Base-by-base conservation (phyloP, 2,329 filamentous ascomycete species). In the Scytalidium lignicola region DNA sequence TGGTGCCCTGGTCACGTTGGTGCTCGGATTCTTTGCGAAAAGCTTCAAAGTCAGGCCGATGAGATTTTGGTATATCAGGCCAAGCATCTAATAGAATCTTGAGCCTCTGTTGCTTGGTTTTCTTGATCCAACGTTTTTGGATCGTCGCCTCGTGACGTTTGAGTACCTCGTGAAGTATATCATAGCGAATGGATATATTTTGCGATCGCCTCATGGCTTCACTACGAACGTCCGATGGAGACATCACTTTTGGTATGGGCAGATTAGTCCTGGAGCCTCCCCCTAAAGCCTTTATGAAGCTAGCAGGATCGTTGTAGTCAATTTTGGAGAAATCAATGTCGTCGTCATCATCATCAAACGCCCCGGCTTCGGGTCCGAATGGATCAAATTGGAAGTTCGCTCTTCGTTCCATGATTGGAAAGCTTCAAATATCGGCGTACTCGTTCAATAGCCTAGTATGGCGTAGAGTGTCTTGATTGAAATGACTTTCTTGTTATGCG, bases 51-150 rank as follows among this genome's bases (percentile, higher is more conserved):
- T 83, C 79, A 0, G 79, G 77, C 0, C 75, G 74, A 58, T 82
- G 78, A 0, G 46, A 55, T 1, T 54, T 42, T 0, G 76, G 56
- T 69, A 83, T 80, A 18, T 65, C 62, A 0, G 76, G 76, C 74
- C 74, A 79, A 1, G 65, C 67, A n/a, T 63, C 56, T 1, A 75
- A 57, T 2, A 83, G 61, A 2, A 80, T 64, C 2, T 70, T 65
- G 9, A 67, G 64, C 15, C 72, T 66, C 58, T 81, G 73, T 13
- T 63, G 44, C 10, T 65, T 67, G 1, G 67, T 72, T 62, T 79
- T 80, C 56, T 81, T 81, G 2, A 56, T 51, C 79, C 78, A 84
- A 37, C 78, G 70, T 52, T 71, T 77, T 47, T 71, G 70, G 10
- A 83, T 72, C 0, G 68, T 71, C 1, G 60, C 62, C 56, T 83